Evolutionary conservation across 805 yeast genomes (phyloP).

Genomic region (Ogataea methylovora): DNA sequence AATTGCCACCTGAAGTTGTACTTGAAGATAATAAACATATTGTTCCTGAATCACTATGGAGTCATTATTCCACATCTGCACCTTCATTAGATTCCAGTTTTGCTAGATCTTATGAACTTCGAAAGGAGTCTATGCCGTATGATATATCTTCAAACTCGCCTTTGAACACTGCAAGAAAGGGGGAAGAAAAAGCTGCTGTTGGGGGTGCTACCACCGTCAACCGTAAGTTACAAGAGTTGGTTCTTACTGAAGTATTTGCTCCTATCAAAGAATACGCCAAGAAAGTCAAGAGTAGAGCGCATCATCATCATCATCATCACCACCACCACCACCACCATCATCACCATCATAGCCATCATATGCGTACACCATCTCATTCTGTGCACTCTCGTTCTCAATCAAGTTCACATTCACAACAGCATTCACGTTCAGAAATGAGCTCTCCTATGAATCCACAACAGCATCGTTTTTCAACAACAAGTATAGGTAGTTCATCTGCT

Average conservation of each 20-base stretch:
- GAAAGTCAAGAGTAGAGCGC: conserved; percentile 9
- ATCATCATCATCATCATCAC: conserved; percentile 5
- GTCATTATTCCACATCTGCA: conserved; percentile 44
- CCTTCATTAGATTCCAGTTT: conserved; percentile 31
- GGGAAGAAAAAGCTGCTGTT: too few relatives aligned
- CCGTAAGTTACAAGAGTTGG: conserved; percentile 62
- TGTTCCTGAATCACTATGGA: conserved; percentile 74
- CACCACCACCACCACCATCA: conserved; percentile 6
- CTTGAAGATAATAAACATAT: conserved; percentile 89
- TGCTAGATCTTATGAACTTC: too few relatives aligned
- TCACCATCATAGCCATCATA: conserved; percentile 6
- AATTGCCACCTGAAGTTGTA: conserved; percentile 69
- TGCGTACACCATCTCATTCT: background rate
- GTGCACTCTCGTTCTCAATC: too few relatives aligned
- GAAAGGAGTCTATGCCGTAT: too few relatives aligned
- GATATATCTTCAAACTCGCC: too few relatives aligned
- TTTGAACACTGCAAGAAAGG: too few relatives aligned
- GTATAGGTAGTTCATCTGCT: background rate
- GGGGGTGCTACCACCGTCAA: conserved; percentile 68
- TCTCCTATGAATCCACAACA: too few relatives aligned
- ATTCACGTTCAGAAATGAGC: background rate
- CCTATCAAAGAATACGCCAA: conserved; percentile 31
- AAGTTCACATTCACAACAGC: too few relatives aligned
- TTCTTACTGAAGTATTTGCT: conserved; percentile 66
- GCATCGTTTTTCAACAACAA: background rate